Conservation (phyloP, 352 stramenopile species). For the Phytophthora agathidicida region DNA sequence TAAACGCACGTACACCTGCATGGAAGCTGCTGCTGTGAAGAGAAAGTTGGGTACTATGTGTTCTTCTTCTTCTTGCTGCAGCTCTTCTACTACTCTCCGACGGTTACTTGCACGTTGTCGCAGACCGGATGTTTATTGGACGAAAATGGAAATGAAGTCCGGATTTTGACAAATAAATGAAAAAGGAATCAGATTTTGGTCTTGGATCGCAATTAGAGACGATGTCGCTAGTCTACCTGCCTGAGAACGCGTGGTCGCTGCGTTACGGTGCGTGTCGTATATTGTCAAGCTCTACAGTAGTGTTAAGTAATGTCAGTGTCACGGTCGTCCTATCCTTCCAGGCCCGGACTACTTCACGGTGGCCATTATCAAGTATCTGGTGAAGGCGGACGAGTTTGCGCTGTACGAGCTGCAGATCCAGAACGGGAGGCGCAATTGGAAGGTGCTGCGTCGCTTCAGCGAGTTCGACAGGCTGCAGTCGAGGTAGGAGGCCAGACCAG, state of each 20-base stretch:
- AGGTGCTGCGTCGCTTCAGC: conserved; percentile 69
- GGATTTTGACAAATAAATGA: conserved; percentile 15
- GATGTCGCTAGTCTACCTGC: conserved; percentile 83
- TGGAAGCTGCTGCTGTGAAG: conserved; percentile 14
- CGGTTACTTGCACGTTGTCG: conserved; percentile 32
- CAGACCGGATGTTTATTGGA: conserved; percentile 21
- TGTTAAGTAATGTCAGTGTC: background rate
- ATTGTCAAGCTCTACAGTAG: background rate
- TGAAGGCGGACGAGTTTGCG: conserved; percentile 59
- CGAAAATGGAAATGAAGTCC: conserved; percentile 6
- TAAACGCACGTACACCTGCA: conserved; percentile 71
- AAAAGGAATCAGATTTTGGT: background rate
- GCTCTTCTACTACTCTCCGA: conserved; percentile 24
- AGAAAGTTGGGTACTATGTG: background rate
- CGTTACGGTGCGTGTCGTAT: conserved; percentile 59
- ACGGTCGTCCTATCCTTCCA: conserved; percentile 18
- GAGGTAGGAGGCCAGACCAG: conserved; percentile 36
- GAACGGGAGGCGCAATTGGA: conserved; percentile 74
- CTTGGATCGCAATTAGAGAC: background rate
- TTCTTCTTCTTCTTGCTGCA: conserved; percentile 14
- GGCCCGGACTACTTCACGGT: conserved; percentile 81
- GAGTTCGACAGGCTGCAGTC: conserved; percentile 65
- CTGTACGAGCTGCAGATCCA: conserved; percentile 76
- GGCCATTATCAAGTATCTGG: conserved; percentile 51
- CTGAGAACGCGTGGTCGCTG: conserved; percentile 69